A percentile compares a stretch with the other conserved stretches of the same genome.
Conservation (phyloP, 2,329 filamentous ascomycete genomes). For the Thelonectria olida region DNA sequence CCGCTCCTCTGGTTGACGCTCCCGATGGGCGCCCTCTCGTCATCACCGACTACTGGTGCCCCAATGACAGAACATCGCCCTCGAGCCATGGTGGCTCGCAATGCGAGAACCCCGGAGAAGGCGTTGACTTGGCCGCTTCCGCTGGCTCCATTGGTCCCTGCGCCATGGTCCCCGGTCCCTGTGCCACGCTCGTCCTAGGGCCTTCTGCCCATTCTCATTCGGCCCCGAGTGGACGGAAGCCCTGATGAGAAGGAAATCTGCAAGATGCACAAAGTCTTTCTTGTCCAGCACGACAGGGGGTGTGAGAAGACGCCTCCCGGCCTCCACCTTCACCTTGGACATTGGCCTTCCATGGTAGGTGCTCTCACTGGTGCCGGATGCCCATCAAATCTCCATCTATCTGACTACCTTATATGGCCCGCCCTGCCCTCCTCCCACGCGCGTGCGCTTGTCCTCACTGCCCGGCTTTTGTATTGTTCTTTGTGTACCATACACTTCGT, state of each 20-base stretch:
- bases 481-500: slow-evolving; percentile 20
- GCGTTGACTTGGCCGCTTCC: slow-evolving; percentile 27
- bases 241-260: slow-evolving; percentile 28
- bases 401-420: slow-evolving; percentile 43
- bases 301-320: slow-evolving; percentile 20
- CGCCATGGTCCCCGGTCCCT: slow-evolving; percentile 29
- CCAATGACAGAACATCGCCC: slow-evolving; percentile 32
- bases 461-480: slow-evolving; percentile 25
- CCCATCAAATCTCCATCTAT: slow-evolving; percentile 32
- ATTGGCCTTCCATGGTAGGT: slow-evolving; percentile 22
- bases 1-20: slow-evolving; percentile 20
- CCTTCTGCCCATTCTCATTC: slow-evolving; percentile 20
- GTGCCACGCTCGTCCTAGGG: slow-evolving; percentile 33
- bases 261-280: slow-evolving; percentile 34
- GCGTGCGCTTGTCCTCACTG: slow-evolving; percentile 24
- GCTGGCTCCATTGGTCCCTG: slow-evolving; percentile 36
- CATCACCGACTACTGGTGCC: slow-evolving; percentile 31
- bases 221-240: slow-evolving; percentile 35
- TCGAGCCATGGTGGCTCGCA: slow-evolving; percentile 30
- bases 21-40: slow-evolving; percentile 35
- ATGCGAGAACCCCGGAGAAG: slow-evolving; percentile 29
- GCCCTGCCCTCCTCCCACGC: slow-evolving; percentile 37
- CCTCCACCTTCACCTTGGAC: slow-evolving; percentile 34
- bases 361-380: slow-evolving; percentile 24
- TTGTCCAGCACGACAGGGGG: slow-evolving; percentile 32